Evolutionary conservation across 805 yeast genomes (phyloP).

Genomic region (Candida saitoana): DNA sequence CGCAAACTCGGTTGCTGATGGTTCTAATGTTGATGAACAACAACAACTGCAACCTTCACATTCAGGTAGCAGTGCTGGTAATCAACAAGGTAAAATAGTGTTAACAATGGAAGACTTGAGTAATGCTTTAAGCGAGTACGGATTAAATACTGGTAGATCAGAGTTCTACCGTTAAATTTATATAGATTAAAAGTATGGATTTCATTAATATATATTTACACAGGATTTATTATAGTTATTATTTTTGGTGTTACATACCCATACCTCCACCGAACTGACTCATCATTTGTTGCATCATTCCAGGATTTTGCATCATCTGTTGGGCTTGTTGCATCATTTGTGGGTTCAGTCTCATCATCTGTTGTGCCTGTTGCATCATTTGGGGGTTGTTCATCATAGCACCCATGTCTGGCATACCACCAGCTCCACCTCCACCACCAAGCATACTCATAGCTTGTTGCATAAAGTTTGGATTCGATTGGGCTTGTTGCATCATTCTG

Average conservation of each 20-base stretch:
- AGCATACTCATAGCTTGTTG: constrained; percentile 64
- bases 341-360: constrained; percentile 44
- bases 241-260: constrained; percentile 11
- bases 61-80: constrained; percentile 40
- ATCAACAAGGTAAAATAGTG: constrained; percentile 71
- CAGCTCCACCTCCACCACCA: constrained; percentile 47
- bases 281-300: constrained; percentile 69
- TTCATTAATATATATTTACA: neutral
- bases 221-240: too few relatives aligned
- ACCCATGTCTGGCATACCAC: constrained; percentile 49
- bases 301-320: constrained; percentile 47
- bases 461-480: constrained; percentile 48
- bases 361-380: constrained; percentile 46
- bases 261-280: constrained; percentile 73
- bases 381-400: constrained; percentile 57
- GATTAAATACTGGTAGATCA: constrained; percentile 84
- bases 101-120: constrained; percentile 91
- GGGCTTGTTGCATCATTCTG: constrained; percentile 53
- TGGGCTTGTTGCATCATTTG: constrained; percentile 42
- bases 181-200: too few relatives aligned
- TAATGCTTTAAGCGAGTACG: constrained; percentile 89
- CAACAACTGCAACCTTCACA: constrained; percentile 27
- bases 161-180: constrained; percentile 74
- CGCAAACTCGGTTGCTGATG: constrained; percentile 15
- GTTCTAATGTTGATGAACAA: constrained; percentile 34